Percentiles rank a stretch among this genome's conserved stretches.
Evolutionary conservation across 805 yeast species (phyloP).

Genomic region (Blastobotrys attinorum): DNA sequence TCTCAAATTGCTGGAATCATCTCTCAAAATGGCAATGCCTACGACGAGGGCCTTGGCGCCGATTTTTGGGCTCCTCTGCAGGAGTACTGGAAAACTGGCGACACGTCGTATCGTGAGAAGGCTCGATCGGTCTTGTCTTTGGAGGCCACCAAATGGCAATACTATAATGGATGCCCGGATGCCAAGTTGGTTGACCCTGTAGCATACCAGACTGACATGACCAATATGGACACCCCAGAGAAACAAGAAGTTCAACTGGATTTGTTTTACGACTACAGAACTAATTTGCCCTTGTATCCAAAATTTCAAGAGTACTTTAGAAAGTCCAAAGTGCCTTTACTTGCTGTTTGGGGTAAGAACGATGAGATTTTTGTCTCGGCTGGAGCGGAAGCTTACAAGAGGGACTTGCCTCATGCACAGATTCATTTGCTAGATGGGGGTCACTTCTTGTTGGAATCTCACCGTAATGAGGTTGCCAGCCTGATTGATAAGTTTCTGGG

Average conservation of each 20-base stretch:
- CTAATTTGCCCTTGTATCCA: slow-evolving; percentile 32
- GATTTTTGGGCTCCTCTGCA: slow-evolving; percentile 33
- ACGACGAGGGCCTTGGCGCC: slow-evolving; percentile 34
- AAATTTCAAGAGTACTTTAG: slow-evolving; percentile 31
- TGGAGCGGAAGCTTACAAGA: slow-evolving; percentile 35
- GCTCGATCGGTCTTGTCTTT: slow-evolving; percentile 12
- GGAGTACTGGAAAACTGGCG: slow-evolving; percentile 28
- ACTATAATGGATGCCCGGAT: slow-evolving; percentile 27
- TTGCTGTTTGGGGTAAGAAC: slow-evolving; percentile 37
- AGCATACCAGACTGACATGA: slow-evolving; percentile 27
- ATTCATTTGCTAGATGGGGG: slow-evolving; percentile 31
- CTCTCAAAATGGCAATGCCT: slow-evolving; percentile 40
- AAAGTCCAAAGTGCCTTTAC: slow-evolving; percentile 28
- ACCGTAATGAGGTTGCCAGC: slow-evolving; percentile 27
- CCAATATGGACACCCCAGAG: slow-evolving; percentile 23
- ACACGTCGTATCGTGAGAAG: slow-evolving; percentile 9
- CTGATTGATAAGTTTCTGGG: slow-evolving; percentile 21
- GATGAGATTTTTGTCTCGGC: slow-evolving; percentile 30
- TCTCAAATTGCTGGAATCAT: slow-evolving; percentile 28
- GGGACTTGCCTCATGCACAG: slow-evolving; percentile 27
- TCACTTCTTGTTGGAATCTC: slow-evolving; percentile 34
- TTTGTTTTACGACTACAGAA: slow-evolving; percentile 32
- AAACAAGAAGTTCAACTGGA: slow-evolving; percentile 29
- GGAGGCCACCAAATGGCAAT: slow-evolving; percentile 25
- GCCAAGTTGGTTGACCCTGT: slow-evolving; percentile 28